Base-by-base conservation (phyloP, 2,329 filamentous ascomycete species). In the Chalara sp. region DNA sequence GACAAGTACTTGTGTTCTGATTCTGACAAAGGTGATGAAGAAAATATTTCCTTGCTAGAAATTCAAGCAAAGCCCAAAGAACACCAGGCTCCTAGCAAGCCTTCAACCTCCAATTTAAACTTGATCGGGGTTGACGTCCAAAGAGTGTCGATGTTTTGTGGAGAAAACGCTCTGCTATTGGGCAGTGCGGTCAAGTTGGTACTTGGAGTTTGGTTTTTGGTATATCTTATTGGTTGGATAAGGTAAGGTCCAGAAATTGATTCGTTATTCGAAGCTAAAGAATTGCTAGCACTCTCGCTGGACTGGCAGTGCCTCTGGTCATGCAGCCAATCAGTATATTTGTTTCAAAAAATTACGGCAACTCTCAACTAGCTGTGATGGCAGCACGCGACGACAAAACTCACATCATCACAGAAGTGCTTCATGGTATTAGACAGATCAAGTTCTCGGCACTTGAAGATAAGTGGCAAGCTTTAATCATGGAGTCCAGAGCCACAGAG, bases 351-450 rank as follows among this genome's bases (percentile, higher is more conserved):
- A 72, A 72, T 33, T 87, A 88, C 61, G 72, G 81, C 1, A 70
- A 69, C 6, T 76, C 80, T 4, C 83, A 89, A 61, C 81, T 84
- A 49, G 69, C 72, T 41, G 66, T 91, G 49, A 90, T 90, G 85
- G 85, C 83, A 63, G 73, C 81, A 33, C 76, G 87, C 39, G 87
- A 91, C 62, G 76, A 81, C 52, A 90, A 89, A 67, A 76, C 89
- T 65, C 80, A 78, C 0, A 76, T 89, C n/a, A 76, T 91, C 32
- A 86, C 85, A 1, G 87, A 91, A 65, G 85, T 83, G 0, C 70
- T 91, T 0, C 78, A 85, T 56, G 87, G 87, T 5, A 90, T 91
- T 56, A 79, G 87, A 1, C 87, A 91, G 64, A 88, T 91, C 69
- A 91, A 91, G 63, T 89, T 91, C 58, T 85, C 86, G 0, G 87